Evolutionary conservation across 768 basidiomycete species (phyloP).

Genomic region (Lactarius pseudohatsudake): DNA sequence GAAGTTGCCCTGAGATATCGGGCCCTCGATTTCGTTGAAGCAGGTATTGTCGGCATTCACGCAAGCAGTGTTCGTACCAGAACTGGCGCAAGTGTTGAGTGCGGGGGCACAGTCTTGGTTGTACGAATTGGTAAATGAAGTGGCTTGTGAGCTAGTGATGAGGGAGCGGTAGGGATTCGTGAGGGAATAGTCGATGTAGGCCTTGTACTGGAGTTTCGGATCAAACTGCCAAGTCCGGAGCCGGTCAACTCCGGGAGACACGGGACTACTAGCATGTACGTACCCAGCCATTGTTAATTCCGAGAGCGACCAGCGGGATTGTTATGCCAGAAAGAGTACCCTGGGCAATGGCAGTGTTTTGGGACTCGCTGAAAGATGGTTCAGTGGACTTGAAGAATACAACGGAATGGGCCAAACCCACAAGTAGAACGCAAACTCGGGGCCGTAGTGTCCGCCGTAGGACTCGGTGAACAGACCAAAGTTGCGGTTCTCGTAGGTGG

Average conservation of each 20-base stretch:
- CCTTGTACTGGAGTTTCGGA: slow-evolving; percentile 46
- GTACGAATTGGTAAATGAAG: neutral
- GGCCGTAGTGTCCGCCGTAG: slow-evolving; percentile 35
- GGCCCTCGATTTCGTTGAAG: slow-evolving; percentile 50
- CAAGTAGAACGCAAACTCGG: slow-evolving; percentile 24
- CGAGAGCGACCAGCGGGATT: slow-evolving; percentile 42
- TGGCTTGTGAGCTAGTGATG: slow-evolving; percentile 9
- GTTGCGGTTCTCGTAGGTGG: slow-evolving; percentile 39
- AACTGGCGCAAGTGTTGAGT: slow-evolving; percentile 47
- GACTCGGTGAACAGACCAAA: slow-evolving; percentile 57
- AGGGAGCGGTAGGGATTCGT: slow-evolving; percentile 38
- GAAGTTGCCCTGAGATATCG: slow-evolving; percentile 46
- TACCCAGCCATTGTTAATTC: neutral
- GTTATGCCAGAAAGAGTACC: slow-evolving; percentile 41
- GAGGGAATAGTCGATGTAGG: slow-evolving; percentile 48
- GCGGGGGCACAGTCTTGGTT: slow-evolving; percentile 42
- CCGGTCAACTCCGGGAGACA: slow-evolving; percentile 27
- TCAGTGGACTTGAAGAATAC: neutral
- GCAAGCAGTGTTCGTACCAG: slow-evolving; percentile 47
- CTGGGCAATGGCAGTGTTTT: slow-evolving; percentile 49
- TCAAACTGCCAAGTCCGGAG: neutral
- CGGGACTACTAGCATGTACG: slow-evolving; percentile 49
- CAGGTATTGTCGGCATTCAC: slow-evolving; percentile 45
- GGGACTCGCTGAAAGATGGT: slow-evolving; percentile 40
- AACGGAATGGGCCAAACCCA: neutral